Conservation (phyloP, 257 asterid genomes). For the Solanum gracilifrons region DNA sequence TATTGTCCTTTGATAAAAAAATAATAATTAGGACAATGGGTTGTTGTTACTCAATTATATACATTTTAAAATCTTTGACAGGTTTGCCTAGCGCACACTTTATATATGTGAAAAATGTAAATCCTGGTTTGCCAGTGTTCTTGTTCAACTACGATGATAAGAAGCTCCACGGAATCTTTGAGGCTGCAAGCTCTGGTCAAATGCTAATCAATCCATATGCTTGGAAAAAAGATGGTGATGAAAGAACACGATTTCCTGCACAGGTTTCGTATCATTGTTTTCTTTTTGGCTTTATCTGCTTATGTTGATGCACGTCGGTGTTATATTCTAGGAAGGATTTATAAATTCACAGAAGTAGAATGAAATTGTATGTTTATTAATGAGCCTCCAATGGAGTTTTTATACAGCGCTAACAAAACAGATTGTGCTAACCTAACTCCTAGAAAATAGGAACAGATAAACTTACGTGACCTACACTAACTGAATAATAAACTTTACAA, state of each 20-base stretch:
- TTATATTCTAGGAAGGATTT: background rate
- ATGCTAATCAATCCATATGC: conserved; percentile 72
- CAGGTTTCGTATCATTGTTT: conserved; percentile 43
- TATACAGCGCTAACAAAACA: too few relatives aligned
- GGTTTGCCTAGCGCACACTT: conserved; percentile 68
- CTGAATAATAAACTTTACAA: too few relatives aligned
- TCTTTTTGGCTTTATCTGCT: background rate
- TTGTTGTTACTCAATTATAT: background rate
- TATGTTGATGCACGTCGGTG: background rate
- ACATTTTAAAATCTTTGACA: conserved; percentile 14
- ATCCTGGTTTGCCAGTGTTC: conserved; percentile 76
- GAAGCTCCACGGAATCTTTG: conserved; percentile 64
- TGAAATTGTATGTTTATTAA: too few relatives aligned
- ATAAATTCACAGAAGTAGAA: too few relatives aligned
- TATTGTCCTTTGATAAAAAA: background rate
- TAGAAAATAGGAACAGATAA: too few relatives aligned
- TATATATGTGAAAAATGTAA: conserved; percentile 55
- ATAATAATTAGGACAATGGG: background rate
- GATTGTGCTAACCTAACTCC: too few relatives aligned
- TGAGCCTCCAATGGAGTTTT: too few relatives aligned
- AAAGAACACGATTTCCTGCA: conserved; percentile 64
- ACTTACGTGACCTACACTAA: too few relatives aligned
- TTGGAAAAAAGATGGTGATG: conserved; percentile 69
- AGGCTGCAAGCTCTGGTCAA: conserved; percentile 79
- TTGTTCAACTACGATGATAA: conserved; percentile 59